A percentile compares a stretch with the other conserved stretches of the same genome.
These are phyloP conservation scores for Paecilomyces fulvus DNA, from an alignment of 2,329 filamentous ascomycete species.

Conservation along the genomic window DNA sequence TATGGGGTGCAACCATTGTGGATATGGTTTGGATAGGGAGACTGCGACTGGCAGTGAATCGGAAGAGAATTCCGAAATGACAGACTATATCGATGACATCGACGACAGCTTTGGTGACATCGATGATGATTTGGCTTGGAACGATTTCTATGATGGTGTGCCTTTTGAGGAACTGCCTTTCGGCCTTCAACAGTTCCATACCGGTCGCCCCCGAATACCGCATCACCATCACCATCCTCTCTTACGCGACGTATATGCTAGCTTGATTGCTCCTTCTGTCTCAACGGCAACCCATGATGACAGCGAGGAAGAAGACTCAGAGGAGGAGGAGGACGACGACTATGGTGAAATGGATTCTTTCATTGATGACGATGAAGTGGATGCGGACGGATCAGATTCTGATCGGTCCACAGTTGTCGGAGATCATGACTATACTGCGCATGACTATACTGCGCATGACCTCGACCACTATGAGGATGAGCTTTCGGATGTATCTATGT, in stretches of 20 bases:
- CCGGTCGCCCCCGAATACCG: constrained; percentile 1
- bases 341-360: constrained; percentile 10
- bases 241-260: neutral
- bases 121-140: constrained; percentile 17
- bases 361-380: constrained; percentile 8
- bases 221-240: neutral
- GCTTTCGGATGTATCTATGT: constrained; percentile 10
- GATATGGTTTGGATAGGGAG: constrained; percentile 41
- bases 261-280: neutral
- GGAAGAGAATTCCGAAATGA: constrained; percentile 35
- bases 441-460: constrained; percentile 8
- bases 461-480: constrained; percentile 8
- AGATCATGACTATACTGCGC: constrained; percentile 7
- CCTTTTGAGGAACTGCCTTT: constrained; percentile 8
- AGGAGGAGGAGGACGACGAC: constrained; percentile 20
- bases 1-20: constrained; percentile 45
- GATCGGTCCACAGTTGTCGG: constrained; percentile 27
- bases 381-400: constrained; percentile 17
- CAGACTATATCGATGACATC: constrained; percentile 27
- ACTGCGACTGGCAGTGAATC: constrained; percentile 30
- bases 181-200: constrained; percentile 8
- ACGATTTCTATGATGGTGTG: constrained; percentile 7
- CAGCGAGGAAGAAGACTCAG: constrained; percentile 16
- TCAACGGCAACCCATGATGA: constrained; percentile 1
- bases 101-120: constrained; percentile 24